Conservation (phyloP, 2,329 filamentous ascomycete species). For the Ustulina deusta region DNA sequence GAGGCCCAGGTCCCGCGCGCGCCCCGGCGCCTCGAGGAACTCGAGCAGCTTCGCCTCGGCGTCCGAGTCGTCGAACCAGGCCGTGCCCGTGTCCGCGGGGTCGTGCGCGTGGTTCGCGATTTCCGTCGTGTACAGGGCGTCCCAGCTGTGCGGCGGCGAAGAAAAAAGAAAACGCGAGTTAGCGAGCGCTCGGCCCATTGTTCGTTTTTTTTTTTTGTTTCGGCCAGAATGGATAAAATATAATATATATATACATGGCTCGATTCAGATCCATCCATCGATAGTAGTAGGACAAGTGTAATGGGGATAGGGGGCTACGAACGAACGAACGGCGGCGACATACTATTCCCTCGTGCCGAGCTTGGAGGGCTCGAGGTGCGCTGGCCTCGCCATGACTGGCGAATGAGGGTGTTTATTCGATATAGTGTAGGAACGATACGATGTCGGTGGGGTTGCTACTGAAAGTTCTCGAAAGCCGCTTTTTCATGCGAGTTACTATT, state of each 20-base stretch:
- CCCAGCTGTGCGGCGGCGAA: slow-evolving; percentile 70
- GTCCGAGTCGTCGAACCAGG: slow-evolving; percentile 96
- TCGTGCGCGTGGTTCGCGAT: slow-evolving; percentile 77
- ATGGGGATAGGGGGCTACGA: too few relatives aligned
- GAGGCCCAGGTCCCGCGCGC: slow-evolving; percentile 15
- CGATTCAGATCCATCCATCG: too few relatives aligned
- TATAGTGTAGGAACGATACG: slow-evolving; percentile 3
- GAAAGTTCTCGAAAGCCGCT: not conserved
- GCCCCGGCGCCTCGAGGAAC: slow-evolving; percentile 66
- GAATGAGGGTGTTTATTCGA: slow-evolving; percentile 1
- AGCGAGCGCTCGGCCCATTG: not conserved
- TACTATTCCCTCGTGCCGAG: slow-evolving; percentile 94
- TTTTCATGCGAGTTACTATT: not conserved
- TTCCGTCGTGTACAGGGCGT: slow-evolving; percentile 78
- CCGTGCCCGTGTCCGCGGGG: slow-evolving; percentile 83
- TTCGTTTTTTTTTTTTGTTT: not conserved
- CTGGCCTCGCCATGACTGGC: slow-evolving; percentile 58
- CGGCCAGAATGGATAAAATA: too few relatives aligned
- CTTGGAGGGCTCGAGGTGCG: slow-evolving; percentile 78
- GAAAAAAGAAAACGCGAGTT: slow-evolving; percentile 28
- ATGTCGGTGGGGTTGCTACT: not conserved
- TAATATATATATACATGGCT: slow-evolving; percentile 2
- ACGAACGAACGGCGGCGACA: slow-evolving; percentile 50
- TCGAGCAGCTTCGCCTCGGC: slow-evolving; percentile 83
- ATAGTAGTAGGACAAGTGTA: too few relatives aligned